Conservation (phyloP, 345 rosid genomes). For the Ricinus communis region DNA sequence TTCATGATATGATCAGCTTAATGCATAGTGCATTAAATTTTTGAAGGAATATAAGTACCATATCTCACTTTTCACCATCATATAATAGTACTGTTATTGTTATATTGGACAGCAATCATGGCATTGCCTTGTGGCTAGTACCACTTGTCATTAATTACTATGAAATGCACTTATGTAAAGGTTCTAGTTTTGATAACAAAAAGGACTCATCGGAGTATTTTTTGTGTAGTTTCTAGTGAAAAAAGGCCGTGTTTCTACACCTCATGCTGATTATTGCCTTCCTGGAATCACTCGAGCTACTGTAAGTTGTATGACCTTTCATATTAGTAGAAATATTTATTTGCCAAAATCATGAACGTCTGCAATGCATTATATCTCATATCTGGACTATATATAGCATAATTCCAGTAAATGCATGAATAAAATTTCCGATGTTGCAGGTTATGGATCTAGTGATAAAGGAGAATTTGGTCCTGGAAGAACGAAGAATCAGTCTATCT, state of each 20-base stretch:
- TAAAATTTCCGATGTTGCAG: constrained; percentile 33
- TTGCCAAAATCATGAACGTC: neutral
- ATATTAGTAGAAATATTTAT: neutral
- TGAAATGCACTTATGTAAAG: constrained; percentile 9
- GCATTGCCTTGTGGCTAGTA: neutral
- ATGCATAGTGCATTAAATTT: neutral
- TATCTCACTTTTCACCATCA: neutral
- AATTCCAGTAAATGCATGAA: neutral
- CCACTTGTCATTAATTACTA: neutral
- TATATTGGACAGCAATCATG: neutral
- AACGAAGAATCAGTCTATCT: constrained; percentile 70
- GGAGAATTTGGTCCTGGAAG: constrained; percentile 62
- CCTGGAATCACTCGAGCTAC: constrained; percentile 89
- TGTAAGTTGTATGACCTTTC: constrained; percentile 43
- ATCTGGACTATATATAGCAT: neutral
- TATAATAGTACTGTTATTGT: neutral
- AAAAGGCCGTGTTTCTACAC: constrained; percentile 77
- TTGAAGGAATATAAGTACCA: neutral
- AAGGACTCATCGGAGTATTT: constrained; percentile 4
- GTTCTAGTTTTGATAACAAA: neutral
- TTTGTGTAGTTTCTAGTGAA: constrained; percentile 72
- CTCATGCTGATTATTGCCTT: constrained; percentile 92
- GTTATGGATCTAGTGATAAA: constrained; percentile 78
- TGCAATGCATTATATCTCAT: neutral
- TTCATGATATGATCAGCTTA: neutral